Conservation (phyloP, 2,329 filamentous ascomycete species). For the Pseudogymnoascus sp. region DNA sequence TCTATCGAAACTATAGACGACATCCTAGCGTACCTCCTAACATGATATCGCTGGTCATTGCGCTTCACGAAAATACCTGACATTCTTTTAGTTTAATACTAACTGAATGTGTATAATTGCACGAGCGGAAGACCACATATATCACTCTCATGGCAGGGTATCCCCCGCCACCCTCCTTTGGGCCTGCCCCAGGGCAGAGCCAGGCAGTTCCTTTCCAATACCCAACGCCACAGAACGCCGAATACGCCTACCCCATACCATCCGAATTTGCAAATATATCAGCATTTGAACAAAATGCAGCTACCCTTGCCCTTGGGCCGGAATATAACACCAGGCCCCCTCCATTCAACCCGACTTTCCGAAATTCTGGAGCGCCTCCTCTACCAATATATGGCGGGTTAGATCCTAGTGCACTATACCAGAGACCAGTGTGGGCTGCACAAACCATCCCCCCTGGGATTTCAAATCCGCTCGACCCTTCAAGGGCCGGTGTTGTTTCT, state of each 20-base stretch:
- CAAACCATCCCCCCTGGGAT: not conserved
- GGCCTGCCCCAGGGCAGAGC: slow-evolving; percentile 19
- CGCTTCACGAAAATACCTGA: not conserved
- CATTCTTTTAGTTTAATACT: not conserved
- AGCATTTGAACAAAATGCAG: slow-evolving; percentile 23
- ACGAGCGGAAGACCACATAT: not conserved
- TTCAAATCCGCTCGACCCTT: not conserved
- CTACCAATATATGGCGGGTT: slow-evolving; percentile 25
- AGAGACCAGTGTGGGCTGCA: not conserved
- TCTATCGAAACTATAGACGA: slow-evolving; percentile 2
- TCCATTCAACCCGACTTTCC: slow-evolving; percentile 20
- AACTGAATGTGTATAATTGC: not conserved
- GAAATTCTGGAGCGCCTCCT: slow-evolving; percentile 21
- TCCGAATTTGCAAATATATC: slow-evolving; percentile 18
- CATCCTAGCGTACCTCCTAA: not conserved
- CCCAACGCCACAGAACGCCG: not conserved
- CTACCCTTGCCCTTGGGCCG: not conserved
- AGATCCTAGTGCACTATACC: slow-evolving; percentile 16
- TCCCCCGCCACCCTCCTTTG: slow-evolving; percentile 36
- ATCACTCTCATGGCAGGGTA: slow-evolving; percentile 37
- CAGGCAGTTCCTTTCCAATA: not conserved
- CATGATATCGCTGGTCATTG: slow-evolving; percentile 1
- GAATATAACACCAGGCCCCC: not conserved
- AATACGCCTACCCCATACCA: slow-evolving; percentile 17
- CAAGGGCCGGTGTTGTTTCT: not conserved